Conservation (phyloP, 768 basidiomycete species). For the Boletus rubropictus region DNA sequence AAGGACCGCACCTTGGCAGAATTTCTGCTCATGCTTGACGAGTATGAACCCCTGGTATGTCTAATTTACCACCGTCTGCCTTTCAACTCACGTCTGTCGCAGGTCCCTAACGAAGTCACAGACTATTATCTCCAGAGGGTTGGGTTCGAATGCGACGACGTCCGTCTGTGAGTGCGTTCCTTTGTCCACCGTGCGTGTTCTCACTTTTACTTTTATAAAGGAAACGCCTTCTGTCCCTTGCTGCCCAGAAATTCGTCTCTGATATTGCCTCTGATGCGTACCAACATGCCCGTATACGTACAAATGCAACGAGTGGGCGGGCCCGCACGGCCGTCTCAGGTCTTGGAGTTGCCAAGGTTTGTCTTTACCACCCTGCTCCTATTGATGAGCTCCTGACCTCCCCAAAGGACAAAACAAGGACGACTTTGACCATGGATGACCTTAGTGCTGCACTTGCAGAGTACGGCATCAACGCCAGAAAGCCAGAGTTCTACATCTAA, state of each 20-base stretch:
- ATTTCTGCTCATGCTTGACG: constrained; percentile 93
- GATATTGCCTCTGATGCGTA: constrained; percentile 96
- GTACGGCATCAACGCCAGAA: constrained; percentile 90
- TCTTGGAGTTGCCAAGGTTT: constrained; percentile 59
- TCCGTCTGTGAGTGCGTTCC: constrained; percentile 63
- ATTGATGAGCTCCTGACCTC: constrained; percentile 4
- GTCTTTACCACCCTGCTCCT: constrained; percentile 14
- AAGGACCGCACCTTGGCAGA: constrained; percentile 90
- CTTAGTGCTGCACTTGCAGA: constrained; percentile 88
- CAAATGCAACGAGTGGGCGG: constrained; percentile 75
- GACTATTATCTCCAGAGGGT: constrained; percentile 95
- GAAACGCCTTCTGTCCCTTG: constrained; percentile 89
- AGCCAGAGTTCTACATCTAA: constrained; percentile 89
- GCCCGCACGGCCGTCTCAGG: constrained; percentile 52
- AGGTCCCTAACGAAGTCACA: constrained; percentile 98
- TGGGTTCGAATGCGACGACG: constrained; percentile 93
- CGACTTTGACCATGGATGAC: constrained; percentile 96
- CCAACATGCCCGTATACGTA: constrained; percentile 94
- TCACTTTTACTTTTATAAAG: constrained; percentile 36
- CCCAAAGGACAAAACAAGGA: constrained; percentile 79
- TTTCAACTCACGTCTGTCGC: constrained; percentile 1
- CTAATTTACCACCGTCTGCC: background rate
- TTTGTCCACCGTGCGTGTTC: constrained; percentile 1
- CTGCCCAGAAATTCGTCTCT: constrained; percentile 96
- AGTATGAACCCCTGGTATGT: constrained; percentile 89